phyloP scores from a whole-genome alignment of 83 land plant species.

The Diphasiastrum complanatum region DNA sequence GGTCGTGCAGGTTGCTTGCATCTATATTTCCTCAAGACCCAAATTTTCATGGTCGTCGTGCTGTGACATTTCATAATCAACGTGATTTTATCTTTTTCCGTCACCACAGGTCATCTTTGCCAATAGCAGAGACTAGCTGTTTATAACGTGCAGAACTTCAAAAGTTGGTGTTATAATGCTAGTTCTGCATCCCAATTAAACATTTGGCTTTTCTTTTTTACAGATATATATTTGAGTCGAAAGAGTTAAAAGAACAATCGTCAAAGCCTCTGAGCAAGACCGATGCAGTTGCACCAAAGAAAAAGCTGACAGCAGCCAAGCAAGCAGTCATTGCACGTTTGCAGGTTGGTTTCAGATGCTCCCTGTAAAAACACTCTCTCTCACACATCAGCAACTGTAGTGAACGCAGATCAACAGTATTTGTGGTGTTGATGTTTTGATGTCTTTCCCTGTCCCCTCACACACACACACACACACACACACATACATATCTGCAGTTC shows the following conservation, averaged over 20 bases:
- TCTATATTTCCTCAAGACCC: slow-evolving; percentile 87
- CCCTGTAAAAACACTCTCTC: too few relatives aligned
- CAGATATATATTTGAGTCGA: slow-evolving; percentile 78
- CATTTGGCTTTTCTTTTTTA: not conserved
- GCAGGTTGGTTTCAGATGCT: slow-evolving; percentile 42
- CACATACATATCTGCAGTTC: too few relatives aligned
- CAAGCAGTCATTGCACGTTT: slow-evolving; percentile 60
- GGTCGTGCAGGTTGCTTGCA: slow-evolving; percentile 52
- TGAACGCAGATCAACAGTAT: not conserved
- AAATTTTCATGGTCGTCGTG: slow-evolving; percentile 83
- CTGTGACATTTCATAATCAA: slow-evolving; percentile 96
- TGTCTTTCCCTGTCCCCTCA: too few relatives aligned
- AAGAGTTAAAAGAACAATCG: slow-evolving; percentile 43
- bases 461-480: too few relatives aligned
- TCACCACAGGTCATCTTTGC: slow-evolving; percentile 72
- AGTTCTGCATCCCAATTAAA: not conserved
- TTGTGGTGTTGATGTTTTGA: not conserved
- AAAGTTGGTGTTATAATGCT: not conserved
- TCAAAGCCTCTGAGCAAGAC: slow-evolving; percentile 28
- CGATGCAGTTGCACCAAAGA: slow-evolving; percentile 11
- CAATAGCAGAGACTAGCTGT: not conserved
- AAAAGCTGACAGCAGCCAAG: slow-evolving; percentile 14
- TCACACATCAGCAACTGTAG: too few relatives aligned
- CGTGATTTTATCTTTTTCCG: slow-evolving; percentile 95
- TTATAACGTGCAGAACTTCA: not conserved